Evolutionary conservation across 805 yeast genomes (phyloP).

Genomic region (Suhomyces pyralidae): DNA sequence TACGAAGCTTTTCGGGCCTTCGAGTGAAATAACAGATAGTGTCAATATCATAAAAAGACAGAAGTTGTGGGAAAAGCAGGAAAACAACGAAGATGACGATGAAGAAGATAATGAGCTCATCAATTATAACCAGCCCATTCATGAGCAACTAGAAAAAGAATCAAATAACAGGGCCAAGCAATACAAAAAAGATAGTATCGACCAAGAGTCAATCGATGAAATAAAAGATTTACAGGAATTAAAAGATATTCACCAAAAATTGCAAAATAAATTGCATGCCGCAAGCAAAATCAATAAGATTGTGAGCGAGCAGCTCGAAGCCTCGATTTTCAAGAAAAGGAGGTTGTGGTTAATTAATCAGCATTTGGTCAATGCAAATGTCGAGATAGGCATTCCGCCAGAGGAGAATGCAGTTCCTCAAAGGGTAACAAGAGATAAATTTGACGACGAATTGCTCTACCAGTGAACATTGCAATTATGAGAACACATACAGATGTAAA

Average conservation of each 20-base stretch:
- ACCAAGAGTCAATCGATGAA: conserved; percentile 8
- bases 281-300: conserved; percentile 37
- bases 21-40: background rate
- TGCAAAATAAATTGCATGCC: conserved; percentile 35
- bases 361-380: conserved; percentile 41
- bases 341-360: conserved; percentile 42
- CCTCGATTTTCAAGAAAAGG: conserved; percentile 29
- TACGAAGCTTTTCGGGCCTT: background rate
- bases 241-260: conserved; percentile 20
- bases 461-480: background rate
- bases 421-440: conserved; percentile 13
- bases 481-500: background rate
- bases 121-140: conserved; percentile 2
- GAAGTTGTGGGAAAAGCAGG: conserved; percentile 3
- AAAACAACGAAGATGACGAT: conserved; percentile 3
- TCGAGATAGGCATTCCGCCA: conserved; percentile 35
- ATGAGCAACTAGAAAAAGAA: conserved; percentile 7
- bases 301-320: conserved; percentile 27
- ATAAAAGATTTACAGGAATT: conserved; percentile 16
- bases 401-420: conserved; percentile 10
- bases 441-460: conserved; percentile 16
- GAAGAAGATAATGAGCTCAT: conserved; percentile 2
- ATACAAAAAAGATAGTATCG: background rate
- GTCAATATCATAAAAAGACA: conserved; percentile 8
- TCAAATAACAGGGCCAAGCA: conserved; percentile 3